Evolutionary conservation across 495 filamentous ascomycete species (phyloP).

Genomic region (Neurospora sp.): DNA sequence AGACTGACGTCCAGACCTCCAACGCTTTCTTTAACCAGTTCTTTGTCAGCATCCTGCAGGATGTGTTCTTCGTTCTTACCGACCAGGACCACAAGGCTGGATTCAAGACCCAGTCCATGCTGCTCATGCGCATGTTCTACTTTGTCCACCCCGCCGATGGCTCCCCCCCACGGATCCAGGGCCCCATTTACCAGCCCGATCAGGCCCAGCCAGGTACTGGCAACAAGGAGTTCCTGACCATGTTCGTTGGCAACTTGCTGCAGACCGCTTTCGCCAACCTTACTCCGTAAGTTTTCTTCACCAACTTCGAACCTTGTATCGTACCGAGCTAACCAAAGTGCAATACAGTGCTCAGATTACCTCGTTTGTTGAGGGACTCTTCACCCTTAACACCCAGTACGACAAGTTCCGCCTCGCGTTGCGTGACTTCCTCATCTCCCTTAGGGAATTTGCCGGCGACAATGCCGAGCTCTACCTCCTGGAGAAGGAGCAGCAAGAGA

Average conservation of each 20-base stretch:
- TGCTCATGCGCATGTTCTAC: slow-evolving; percentile 93
- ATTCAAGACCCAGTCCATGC: slow-evolving; percentile 91
- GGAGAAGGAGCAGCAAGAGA: slow-evolving; percentile 76
- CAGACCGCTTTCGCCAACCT: slow-evolving; percentile 90
- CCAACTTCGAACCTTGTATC: not conserved
- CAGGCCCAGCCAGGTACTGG: slow-evolving; percentile 72
- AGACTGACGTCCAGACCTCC: slow-evolving; percentile 71
- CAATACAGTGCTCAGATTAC: slow-evolving; percentile 66
- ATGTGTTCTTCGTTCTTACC: slow-evolving; percentile 96
- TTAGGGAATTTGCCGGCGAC: slow-evolving; percentile 91
- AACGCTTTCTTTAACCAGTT: slow-evolving; percentile 97
- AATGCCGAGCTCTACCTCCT: slow-evolving; percentile 92
- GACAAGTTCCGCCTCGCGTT: slow-evolving; percentile 87
- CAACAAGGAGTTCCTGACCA: slow-evolving; percentile 82
- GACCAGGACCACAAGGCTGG: slow-evolving; percentile 98
- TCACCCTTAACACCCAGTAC: slow-evolving; percentile 69
- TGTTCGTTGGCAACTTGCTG: slow-evolving; percentile 77
- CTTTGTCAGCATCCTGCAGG: slow-evolving; percentile 88
- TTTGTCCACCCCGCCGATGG: slow-evolving; percentile 59
- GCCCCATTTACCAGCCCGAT: slow-evolving; percentile 75
- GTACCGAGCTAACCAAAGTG: slow-evolving; percentile 25
- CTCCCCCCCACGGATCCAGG: slow-evolving; percentile 69
- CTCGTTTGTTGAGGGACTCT: slow-evolving; percentile 78
- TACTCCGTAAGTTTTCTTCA: slow-evolving; percentile 59
- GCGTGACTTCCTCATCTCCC: slow-evolving; percentile 91